Evolutionary conservation across 352 stramenopile genomes (phyloP).

Genomic region (Phytophthora kernoviae): DNA sequence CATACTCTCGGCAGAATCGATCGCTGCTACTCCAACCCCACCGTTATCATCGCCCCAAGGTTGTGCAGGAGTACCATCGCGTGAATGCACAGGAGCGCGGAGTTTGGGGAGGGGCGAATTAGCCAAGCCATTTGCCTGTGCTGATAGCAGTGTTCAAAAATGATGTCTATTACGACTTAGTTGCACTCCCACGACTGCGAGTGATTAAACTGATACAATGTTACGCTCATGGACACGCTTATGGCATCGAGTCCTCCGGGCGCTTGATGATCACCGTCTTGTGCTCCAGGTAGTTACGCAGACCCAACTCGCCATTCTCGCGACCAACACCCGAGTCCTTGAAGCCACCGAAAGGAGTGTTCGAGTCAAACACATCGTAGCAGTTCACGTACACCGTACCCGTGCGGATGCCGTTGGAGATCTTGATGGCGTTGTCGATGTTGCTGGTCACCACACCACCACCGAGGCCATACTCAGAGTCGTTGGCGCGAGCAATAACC

Average conservation of each 20-base stretch:
- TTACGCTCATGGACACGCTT: neutral
- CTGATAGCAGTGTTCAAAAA: too few species aligned
- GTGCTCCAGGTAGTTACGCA: conserved; percentile 75
- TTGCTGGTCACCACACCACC: conserved; percentile 90
- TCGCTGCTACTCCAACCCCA: too few species aligned
- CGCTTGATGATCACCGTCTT: conserved; percentile 60
- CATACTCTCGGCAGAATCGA: too few species aligned
- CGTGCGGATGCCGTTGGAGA: conserved; percentile 86
- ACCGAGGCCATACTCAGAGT: conserved; percentile 86
- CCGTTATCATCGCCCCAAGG: too few species aligned
- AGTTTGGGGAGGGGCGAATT: too few species aligned
- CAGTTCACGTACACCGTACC: conserved; percentile 95
- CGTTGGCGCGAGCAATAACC: conserved; percentile 85
- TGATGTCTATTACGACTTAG: neutral
- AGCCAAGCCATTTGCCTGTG: too few species aligned
- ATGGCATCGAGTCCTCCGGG: conserved; percentile 41
- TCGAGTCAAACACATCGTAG: conserved; percentile 89
- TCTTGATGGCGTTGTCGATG: conserved; percentile 79
- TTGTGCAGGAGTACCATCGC: too few species aligned
- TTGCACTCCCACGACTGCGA: neutral
- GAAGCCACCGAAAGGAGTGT: conserved; percentile 86
- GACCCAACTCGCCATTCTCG: conserved; percentile 69
- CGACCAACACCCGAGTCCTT: conserved; percentile 86
- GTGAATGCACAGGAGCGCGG: too few species aligned
- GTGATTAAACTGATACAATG: neutral